phyloP scores from a whole-genome alignment of 1,139 yeast genomes.

The Suhomyces choctaworum region DNA sequence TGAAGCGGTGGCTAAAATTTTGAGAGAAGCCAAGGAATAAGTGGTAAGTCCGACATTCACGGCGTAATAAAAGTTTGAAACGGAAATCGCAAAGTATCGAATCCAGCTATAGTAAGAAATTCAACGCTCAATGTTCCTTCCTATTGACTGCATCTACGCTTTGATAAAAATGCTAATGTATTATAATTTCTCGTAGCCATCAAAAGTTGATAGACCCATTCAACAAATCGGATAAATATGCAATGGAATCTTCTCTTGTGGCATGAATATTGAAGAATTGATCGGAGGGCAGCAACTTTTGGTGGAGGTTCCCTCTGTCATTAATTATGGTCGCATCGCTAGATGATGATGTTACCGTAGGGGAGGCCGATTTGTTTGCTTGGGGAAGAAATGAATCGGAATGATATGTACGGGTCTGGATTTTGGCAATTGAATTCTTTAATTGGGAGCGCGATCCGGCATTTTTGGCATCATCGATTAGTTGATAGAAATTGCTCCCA shows the following conservation, averaged over 20 bases:
- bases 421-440: background rate
- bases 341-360: conserved; percentile 23
- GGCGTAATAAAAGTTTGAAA: too few relatives aligned
- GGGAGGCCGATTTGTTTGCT: conserved; percentile 3
- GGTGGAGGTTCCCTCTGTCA: conserved; percentile 10
- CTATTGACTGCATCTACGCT: too few relatives aligned
- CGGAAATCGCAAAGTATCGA: too few relatives aligned
- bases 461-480: conserved; percentile 10
- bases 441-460: conserved; percentile 3
- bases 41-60: too few relatives aligned
- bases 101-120: too few relatives aligned
- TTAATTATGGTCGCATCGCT: conserved; percentile 39
- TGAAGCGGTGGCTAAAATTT: conserved; percentile 62
- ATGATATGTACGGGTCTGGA: background rate
- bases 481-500: conserved; percentile 8
- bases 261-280: conserved; percentile 44
- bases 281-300: conserved; percentile 37
- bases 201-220: conserved; percentile 25
- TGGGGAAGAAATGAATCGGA: conserved; percentile 2
- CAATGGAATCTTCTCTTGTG: conserved; percentile 28
- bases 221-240: conserved; percentile 36
- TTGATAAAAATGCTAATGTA: background rate
- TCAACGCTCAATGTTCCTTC: too few relatives aligned
- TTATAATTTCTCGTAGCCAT: conserved; percentile 2
- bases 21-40: conserved; percentile 22